Base-by-base conservation (phyloP, 768 basidiomycete species). In the Suillus decipiens region DNA sequence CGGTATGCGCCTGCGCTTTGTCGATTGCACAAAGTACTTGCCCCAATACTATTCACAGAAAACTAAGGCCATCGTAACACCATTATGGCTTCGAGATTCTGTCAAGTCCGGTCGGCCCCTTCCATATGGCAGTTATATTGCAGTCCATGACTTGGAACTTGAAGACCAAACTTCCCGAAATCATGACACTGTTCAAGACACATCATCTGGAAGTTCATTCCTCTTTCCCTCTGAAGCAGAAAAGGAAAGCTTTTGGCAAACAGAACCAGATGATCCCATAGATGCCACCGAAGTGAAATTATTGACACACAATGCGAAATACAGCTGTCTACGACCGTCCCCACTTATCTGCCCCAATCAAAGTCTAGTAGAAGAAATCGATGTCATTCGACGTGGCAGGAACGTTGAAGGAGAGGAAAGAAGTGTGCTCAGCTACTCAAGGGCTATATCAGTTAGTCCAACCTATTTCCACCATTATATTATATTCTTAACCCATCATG, bases 261-360 rank as follows among this genome's bases (percentile, higher is more conserved):
- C 53, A 50, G 75, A 79, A 39, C 75, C 60, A 53, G 69, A 68
- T 54, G 64, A 36, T 31, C 50, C 36, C 11, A 33, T 60, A 31
- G 63, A 62, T 31, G 60, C 62, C 3, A 17, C 65, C 5, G 75
- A 75, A 61, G 37, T 67, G 6, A 60, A 61, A 19, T 47, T 41
- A 17, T 58, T 71, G 48, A 57, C 78, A 22, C 63, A 77, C 47
- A 72, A 70, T 1, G 74, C 82, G 8, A 72, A 76, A 41, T 88
- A 85, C 70, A 84, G 89, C 1, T 90, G 88, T 67, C 75, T 80
- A 59, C 82, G 92, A 41, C 78, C 84, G 0, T 87, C 87, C 4
- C 90, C 89, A 0, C 77, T 94, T 42, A 71, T 83, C 3, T 93
- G 89, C 66, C 80, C 82, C 0, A 94, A 94, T 66, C 89, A 93